Base-by-base conservation (phyloP, 768 basidiomycete genomes). In the Tylopilus felleus region DNA sequence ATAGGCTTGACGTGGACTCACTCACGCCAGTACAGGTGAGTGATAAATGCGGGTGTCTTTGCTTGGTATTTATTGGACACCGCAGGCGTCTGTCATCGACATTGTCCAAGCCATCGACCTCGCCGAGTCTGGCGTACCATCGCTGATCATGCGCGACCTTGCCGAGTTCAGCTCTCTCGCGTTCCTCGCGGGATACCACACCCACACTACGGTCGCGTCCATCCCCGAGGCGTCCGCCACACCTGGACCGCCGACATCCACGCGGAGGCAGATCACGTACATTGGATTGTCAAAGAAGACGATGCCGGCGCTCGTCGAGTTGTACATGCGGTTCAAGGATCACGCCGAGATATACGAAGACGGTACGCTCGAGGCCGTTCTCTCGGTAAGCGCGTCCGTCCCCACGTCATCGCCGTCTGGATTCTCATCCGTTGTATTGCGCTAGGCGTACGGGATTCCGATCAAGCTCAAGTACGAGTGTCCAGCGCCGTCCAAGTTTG, bases 381-480 rank as follows among this genome's bases (percentile, higher is more conserved):
- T 95, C 27, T 83, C 86, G 23, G 93, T 93, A 59, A 56, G 85
- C 52, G 33, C 1, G 66, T 13, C 23, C 19, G 0, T n/a, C n/a
- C n/a, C n/a, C 36, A 10, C 10, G 21, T 39, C 5, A 21, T n/a
- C n/a, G n/a, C n/a, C n/a, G 9, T 8, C 8, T 14, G 9, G 28
- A 28, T 39, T 36, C 22, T 41, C 13, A n/a, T 1, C 19, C 27
- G 5, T 1, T 2, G 23, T 31, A 3, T 36, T 36, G 12, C 40
- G 29, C 41, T 22, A 93, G 90, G 88, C 93, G 0, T 94, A 90
- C 62, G 83, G 90, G 5, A 86, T 96, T 31, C 94, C 96, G 2
- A 84, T 98, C 67, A 93, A 94, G 65, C 74, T 98, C 58, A 95
- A 95, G 71, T 96, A 98, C 59, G 93, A 96, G 33, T 97, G 95